Evolutionary conservation across 2,329 filamentous ascomycete genomes (phyloP).

Genomic region (Shiraia bambusicola): DNA sequence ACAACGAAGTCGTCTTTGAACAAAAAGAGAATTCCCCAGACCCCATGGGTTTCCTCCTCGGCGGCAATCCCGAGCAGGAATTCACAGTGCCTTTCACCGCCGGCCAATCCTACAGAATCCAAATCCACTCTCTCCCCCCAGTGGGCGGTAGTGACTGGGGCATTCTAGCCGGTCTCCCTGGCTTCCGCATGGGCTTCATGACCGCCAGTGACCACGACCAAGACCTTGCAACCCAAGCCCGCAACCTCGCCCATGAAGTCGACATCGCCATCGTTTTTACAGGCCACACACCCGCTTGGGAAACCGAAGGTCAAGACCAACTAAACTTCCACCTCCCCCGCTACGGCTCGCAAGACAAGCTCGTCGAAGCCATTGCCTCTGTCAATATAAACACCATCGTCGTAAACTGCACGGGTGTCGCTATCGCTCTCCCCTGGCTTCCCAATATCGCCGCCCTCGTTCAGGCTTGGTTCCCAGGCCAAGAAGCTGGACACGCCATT

Average conservation of each 20-base stretch:
- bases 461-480: conserved; percentile 47
- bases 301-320: conserved; percentile 64
- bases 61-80: conserved; percentile 64
- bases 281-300: conserved; percentile 39
- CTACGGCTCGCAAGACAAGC: conserved; percentile 59
- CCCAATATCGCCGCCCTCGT: conserved; percentile 46
- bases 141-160: conserved; percentile 52
- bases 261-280: conserved; percentile 39
- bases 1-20: conserved; percentile 30
- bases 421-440: conserved; percentile 69
- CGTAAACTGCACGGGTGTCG: conserved; percentile 76
- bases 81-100: conserved; percentile 60
- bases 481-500: conserved; percentile 47
- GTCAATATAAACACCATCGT: conserved; percentile 71
- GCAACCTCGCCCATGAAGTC: conserved; percentile 27
- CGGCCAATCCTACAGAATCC: conserved; percentile 60
- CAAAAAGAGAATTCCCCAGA: conserved; percentile 55
- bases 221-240: conserved; percentile 30
- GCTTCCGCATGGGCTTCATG: conserved; percentile 41
- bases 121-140: conserved; percentile 61
- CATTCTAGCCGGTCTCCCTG: conserved; percentile 34
- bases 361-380: conserved; percentile 65
- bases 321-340: conserved; percentile 55
- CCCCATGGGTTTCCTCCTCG: conserved; percentile 66
- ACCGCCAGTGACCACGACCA: conserved; percentile 29